Conservation (phyloP, 73 alveolate genomes). For the Urostyla sp. region DNA sequence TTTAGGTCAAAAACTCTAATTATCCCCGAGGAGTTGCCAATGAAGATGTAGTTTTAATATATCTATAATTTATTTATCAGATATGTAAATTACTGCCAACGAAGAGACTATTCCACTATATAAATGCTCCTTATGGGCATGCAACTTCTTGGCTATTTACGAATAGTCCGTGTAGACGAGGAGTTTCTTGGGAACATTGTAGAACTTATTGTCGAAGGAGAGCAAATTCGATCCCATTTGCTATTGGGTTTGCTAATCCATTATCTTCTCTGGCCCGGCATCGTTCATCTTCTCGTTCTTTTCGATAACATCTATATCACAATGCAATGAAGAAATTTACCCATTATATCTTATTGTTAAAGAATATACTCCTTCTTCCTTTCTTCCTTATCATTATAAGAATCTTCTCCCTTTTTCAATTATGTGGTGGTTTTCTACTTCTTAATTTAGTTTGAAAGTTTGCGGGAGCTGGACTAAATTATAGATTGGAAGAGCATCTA, state of each 20-base stretch:
- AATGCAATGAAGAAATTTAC: not conserved
- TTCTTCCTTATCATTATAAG: too few relatives aligned
- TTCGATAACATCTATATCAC: conserved; percentile 54
- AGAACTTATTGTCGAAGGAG: conserved; percentile 55
- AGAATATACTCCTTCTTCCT: not conserved
- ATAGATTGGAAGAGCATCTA: too few relatives aligned
- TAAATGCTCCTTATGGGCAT: conserved; percentile 12
- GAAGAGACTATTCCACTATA: conserved; percentile 62
- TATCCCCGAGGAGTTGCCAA: conserved; percentile 70
- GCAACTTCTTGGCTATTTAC: conserved; percentile 28
- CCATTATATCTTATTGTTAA: not conserved
- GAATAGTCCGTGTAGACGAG: conserved; percentile 20
- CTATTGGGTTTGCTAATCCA: conserved; percentile 16
- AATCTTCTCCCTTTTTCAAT: too few relatives aligned
- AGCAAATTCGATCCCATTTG: too few relatives aligned
- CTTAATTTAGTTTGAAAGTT: too few relatives aligned
- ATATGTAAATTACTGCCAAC: conserved; percentile 20
- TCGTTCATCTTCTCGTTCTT: conserved; percentile 62
- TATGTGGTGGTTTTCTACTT: too few relatives aligned
- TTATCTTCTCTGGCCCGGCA: conserved; percentile 42
- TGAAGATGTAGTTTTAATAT: conserved; percentile 41
- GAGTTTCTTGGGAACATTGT: conserved; percentile 47
- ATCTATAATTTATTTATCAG: conserved; percentile 6
- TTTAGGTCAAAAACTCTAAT: conserved; percentile 68
- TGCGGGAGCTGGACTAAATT: too few relatives aligned